Conservation (phyloP, 495 filamentous ascomycete species). For the Neurospora sp. region DNA sequence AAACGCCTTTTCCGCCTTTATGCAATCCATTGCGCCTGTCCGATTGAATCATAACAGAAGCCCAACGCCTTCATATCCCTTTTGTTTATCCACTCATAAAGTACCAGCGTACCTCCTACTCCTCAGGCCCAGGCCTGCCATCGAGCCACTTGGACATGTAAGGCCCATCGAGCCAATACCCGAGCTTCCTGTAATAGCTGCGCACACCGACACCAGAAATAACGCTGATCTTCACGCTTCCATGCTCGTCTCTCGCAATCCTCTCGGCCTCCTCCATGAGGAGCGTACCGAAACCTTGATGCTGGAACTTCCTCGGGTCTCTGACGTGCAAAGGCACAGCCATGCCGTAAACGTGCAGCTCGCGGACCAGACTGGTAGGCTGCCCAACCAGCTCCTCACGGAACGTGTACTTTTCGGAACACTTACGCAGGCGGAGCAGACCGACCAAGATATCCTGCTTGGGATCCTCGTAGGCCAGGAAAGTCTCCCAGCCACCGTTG, state of each 20-base stretch:
- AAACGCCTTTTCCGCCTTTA: not conserved
- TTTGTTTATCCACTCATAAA: not conserved
- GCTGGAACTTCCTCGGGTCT: slow-evolving; percentile 93
- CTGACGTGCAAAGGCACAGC: slow-evolving; percentile 91
- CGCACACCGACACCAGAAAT: slow-evolving; percentile 93
- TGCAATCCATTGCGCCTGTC: not conserved
- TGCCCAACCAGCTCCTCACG: slow-evolving; percentile 76
- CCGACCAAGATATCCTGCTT: slow-evolving; percentile 98
- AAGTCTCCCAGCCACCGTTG: slow-evolving; percentile 97
- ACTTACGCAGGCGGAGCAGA: slow-evolving; percentile 81
- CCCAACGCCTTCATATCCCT: not conserved
- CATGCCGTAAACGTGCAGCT: slow-evolving; percentile 92
- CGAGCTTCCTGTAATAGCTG: slow-evolving; percentile 85
- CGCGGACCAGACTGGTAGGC: slow-evolving; percentile 82
- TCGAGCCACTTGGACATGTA: slow-evolving; percentile 73
- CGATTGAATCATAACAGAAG: not conserved
- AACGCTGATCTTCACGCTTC: slow-evolving; percentile 85
- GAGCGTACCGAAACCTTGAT: slow-evolving; percentile 92
- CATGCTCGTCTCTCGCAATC: slow-evolving; percentile 88
- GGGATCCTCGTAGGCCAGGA: slow-evolving; percentile 94
- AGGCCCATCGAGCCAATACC: slow-evolving; percentile 83
- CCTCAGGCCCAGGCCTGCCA: slow-evolving; percentile 25
- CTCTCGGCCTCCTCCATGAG: slow-evolving; percentile 97
- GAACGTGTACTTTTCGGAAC: slow-evolving; percentile 81
- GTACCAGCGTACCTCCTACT: not conserved